Base-by-base conservation (phyloP, 768 basidiomycete species). In the Russula emetica region DNA sequence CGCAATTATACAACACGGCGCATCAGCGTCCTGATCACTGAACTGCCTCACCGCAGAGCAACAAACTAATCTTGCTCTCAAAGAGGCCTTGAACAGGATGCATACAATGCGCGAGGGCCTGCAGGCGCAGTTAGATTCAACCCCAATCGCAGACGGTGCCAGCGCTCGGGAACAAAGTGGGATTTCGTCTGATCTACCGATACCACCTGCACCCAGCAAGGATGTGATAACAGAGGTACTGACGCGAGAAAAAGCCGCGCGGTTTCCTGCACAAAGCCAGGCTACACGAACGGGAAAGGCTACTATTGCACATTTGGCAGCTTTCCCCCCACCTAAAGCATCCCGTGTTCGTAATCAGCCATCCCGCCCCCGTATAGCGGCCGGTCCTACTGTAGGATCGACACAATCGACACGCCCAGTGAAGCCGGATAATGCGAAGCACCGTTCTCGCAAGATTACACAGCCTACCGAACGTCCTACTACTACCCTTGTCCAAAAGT, bases 41-140 rank as follows among this genome's bases (percentile, higher is more conserved):
- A 65, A 65, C 60, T n/a, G 64, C 64, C 64, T 65, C 42, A 59
- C 59, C 44, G 64, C 59, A 57, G 64, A 65, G 59, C 55, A 65
- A 38, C 59, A 57, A 45, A 61, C 47, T 1, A 52, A n/a, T 34
- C 30, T 28, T 30, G 38, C 55, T 36, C 52, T 65, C 18, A 56
- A 36, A n/a, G 64, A 65, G 36, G 64, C 64, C 47, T 57, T 65
- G 64, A 65, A 61, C 49, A 51, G 64, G 64, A 64, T 65, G 64
- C 64, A 32, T 45, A 65, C 50, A 26, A 61, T 65, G 64, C 64
- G 55, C 38, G 64, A 65, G 64, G 38, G 64, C 64, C 64, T 65
- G 64, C 64, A 65, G 59, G 64, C 55, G 20, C 59, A 57, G 30
- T 57, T 57, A 42, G 40, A 22, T 11, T 55, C 45, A 34, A 61